Conservation (phyloP, 192 early-diverging fungal genomes). For the Tieghemiomyces parasiticus region DNA sequence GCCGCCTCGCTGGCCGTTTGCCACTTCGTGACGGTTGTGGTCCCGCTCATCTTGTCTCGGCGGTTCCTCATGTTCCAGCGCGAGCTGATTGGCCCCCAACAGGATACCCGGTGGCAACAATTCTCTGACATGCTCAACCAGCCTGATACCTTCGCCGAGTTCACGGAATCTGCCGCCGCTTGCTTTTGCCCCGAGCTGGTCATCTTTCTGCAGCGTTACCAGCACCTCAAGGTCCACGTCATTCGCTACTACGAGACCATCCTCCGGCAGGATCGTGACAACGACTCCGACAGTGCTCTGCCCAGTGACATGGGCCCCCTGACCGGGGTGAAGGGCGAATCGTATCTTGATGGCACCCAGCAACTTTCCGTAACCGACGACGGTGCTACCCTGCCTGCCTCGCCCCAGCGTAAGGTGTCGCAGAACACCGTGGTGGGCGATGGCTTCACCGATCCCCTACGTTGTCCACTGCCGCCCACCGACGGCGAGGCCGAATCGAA, state of each 20-base stretch:
- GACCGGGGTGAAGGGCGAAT: too few species aligned
- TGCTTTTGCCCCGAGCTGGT: conserved; percentile 26
- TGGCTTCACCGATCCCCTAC: too few species aligned
- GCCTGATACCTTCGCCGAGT: conserved; percentile 14
- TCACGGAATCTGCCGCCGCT: conserved; percentile 18
- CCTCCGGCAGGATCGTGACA: too few species aligned
- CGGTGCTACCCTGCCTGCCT: too few species aligned
- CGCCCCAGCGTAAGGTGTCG: too few species aligned
- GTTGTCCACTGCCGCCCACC: too few species aligned
- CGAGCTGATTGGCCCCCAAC: not conserved
- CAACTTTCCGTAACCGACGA: too few species aligned
- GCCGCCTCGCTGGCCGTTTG: not conserved
- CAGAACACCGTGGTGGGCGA: too few species aligned
- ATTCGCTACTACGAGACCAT: not conserved
- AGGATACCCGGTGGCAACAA: not conserved
- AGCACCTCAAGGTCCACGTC: conserved; percentile 13
- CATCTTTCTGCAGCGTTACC: conserved; percentile 22
- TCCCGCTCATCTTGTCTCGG: not conserved
- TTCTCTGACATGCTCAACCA: conserved; percentile 20
- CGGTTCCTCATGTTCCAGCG: not conserved
- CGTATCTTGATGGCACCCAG: too few species aligned
- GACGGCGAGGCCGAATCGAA: too few species aligned
- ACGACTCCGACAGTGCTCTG: too few species aligned
- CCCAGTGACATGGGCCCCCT: too few species aligned
- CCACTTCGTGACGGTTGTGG: not conserved